A percentile compares a stretch with the other conserved stretches of the same genome.
These are phyloP conservation scores for Tricholoma sp. DNA, from an alignment of 768 basidiomycete species.

Conservation along the genomic window DNA sequence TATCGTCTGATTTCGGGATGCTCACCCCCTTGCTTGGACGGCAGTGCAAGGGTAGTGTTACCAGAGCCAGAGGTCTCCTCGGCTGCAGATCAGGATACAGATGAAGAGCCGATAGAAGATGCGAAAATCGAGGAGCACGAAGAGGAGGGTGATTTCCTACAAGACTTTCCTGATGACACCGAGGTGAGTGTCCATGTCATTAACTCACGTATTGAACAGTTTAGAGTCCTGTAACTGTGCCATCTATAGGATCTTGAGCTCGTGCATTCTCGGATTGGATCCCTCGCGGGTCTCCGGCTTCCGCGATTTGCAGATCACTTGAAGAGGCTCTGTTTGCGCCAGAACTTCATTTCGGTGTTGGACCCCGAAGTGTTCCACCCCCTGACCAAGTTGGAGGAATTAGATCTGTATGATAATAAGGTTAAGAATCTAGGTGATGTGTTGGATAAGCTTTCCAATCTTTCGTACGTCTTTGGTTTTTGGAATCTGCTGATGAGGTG, in stretches of 20 bases:
- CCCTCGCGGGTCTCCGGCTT: slow-evolving; percentile 63
- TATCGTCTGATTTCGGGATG: neutral
- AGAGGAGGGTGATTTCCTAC: slow-evolving; percentile 66
- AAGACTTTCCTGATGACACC: slow-evolving; percentile 78
- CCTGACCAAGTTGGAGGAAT: slow-evolving; percentile 71
- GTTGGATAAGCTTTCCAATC: slow-evolving; percentile 47
- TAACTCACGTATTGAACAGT: slow-evolving; percentile 2
- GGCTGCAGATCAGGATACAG: slow-evolving; percentile 32
- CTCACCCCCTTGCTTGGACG: no score
- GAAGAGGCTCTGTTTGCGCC: slow-evolving; percentile 76
- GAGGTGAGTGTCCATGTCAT: slow-evolving; percentile 46
- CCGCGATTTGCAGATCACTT: slow-evolving; percentile 67
- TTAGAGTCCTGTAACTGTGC: slow-evolving; percentile 1
- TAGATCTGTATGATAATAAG: slow-evolving; percentile 97
- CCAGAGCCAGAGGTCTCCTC: slow-evolving; percentile 31
- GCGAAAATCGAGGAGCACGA: slow-evolving; percentile 36
- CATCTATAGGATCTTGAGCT: slow-evolving; percentile 75
- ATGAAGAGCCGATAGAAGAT: slow-evolving; percentile 40
- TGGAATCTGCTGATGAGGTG: neutral
- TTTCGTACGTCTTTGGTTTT: slow-evolving; percentile 44
- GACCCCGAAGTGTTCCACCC: slow-evolving; percentile 67
- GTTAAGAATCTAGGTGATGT: slow-evolving; percentile 70
- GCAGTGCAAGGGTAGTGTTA: slow-evolving; percentile 43
- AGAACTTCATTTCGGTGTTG: slow-evolving; percentile 74
- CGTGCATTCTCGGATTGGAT: slow-evolving; percentile 70